phyloP scores from a whole-genome alignment of 2,329 filamentous ascomycete species.

The Chrysosporium keratinophilum region DNA sequence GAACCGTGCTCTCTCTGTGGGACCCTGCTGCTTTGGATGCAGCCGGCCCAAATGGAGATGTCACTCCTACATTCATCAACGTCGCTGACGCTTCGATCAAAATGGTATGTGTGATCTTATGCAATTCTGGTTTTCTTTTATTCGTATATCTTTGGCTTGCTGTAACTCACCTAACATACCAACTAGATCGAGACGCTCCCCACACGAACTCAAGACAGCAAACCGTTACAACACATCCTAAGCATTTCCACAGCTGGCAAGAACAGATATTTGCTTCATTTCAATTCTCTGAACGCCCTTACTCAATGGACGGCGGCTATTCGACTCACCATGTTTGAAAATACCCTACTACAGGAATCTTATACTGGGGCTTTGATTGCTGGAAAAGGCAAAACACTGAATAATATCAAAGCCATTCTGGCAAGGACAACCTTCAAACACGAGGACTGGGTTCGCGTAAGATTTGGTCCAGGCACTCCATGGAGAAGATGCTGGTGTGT shows the following conservation, averaged over 20 bases:
- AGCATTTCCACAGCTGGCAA: conserved; percentile 91
- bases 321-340: conserved; percentile 85
- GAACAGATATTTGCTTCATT: conserved; percentile 91
- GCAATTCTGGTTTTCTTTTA: not conserved
- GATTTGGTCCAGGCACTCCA: conserved; percentile 89
- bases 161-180: conserved; percentile 16
- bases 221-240: conserved; percentile 84
- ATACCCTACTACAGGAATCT: conserved; percentile 84
- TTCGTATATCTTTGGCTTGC: not conserved
- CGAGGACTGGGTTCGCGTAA: conserved; percentile 88
- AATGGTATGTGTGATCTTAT: conserved; percentile 55
- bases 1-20: conserved; percentile 90
- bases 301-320: conserved; percentile 95
- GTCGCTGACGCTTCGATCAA: conserved; percentile 94
- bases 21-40: conserved; percentile 85
- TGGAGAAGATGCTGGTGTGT: conserved; percentile 98
- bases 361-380: conserved; percentile 94
- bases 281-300: conserved; percentile 86
- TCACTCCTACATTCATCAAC: conserved; percentile 88
- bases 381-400: conserved; percentile 78
- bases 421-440: conserved; percentile 65
- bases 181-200: conserved; percentile 75
- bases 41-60: conserved; percentile 72
- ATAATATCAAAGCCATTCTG: conserved; percentile 84
- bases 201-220: conserved; percentile 65